Percentiles rank a stretch among this genome's conserved stretches.
Evolutionary conservation across 768 basidiomycete genomes (phyloP).

Genomic region (Lactifluus volemus): DNA sequence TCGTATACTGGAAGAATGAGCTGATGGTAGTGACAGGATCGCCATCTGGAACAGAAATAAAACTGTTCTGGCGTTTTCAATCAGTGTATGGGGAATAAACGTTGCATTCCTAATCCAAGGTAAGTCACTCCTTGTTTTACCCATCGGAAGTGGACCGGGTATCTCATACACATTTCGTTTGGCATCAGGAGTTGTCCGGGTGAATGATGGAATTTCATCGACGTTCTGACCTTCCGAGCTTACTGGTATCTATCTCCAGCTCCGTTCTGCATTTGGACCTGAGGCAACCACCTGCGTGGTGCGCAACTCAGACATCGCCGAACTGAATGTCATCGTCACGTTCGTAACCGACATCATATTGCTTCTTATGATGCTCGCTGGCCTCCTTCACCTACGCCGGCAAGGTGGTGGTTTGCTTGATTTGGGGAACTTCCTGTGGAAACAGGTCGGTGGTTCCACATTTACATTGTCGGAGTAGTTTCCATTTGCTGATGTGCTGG

Average conservation of each 20-base stretch:
- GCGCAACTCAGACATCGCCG: not conserved
- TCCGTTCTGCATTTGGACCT: not conserved
- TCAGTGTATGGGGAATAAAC: not conserved
- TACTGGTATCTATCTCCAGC: not conserved
- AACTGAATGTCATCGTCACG: not conserved
- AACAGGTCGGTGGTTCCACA: not conserved
- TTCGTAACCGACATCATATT: slow-evolving; percentile 3
- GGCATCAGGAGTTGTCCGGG: not conserved
- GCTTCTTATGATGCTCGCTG: not conserved
- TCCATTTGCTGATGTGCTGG: not conserved
- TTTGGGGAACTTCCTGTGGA: not conserved
- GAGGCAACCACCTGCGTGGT: not conserved
- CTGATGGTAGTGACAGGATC: not conserved
- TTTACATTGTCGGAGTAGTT: not conserved
- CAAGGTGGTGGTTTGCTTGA: not conserved
- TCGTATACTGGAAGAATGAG: not conserved
- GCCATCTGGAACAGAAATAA: slow-evolving; percentile 5
- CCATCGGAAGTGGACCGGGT: too few relatives aligned
- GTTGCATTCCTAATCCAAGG: not conserved
- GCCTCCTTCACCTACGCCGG: not conserved
- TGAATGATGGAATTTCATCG: not conserved
- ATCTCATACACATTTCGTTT: too few relatives aligned
- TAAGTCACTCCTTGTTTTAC: not conserved
- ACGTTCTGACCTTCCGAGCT: not conserved
- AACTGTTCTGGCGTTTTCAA: not conserved